Evolutionary conservation across 2,329 filamentous ascomycete genomes (phyloP).

Genomic region (Fonsecaea nubica): DNA sequence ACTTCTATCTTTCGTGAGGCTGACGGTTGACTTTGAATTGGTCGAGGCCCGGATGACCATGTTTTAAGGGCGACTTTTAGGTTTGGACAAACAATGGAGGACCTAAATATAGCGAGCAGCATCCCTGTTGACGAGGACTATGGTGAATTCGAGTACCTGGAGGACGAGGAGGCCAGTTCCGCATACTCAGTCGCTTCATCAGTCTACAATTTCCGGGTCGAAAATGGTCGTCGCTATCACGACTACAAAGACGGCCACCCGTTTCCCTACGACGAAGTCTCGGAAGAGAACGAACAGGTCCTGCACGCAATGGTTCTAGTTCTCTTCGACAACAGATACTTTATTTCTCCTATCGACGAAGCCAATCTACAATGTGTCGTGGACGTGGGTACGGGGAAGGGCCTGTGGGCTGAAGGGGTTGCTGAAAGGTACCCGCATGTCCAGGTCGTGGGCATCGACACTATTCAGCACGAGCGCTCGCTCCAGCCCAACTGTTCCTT

Average conservation of each 20-base stretch:
- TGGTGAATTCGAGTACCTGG: conserved; percentile 21
- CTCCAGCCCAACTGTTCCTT: conserved; percentile 44
- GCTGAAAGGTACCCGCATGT: conserved; percentile 45
- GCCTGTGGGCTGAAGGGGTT: conserved; percentile 46
- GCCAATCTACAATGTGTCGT: conserved; percentile 39
- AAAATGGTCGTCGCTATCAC: conserved; percentile 47
- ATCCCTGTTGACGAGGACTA: conserved; percentile 36
- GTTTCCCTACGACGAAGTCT: conserved; percentile 41
- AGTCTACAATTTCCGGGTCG: conserved; percentile 42
- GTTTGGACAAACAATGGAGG: conserved; percentile 34
- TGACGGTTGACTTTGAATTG: neutral
- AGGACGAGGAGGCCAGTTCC: conserved; percentile 34
- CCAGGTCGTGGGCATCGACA: conserved; percentile 48
- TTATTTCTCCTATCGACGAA: conserved; percentile 34
- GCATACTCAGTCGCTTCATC: conserved; percentile 42
- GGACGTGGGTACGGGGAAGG: conserved; percentile 45
- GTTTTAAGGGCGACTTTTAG: conserved; percentile 13
- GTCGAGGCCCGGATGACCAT: conserved; percentile 7
- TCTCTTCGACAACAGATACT: conserved; percentile 35
- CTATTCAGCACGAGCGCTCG: conserved; percentile 44
- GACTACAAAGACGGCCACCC: conserved; percentile 43
- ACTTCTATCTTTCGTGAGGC: neutral
- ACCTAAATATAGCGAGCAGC: conserved; percentile 26
- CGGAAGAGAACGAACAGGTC: conserved; percentile 33
- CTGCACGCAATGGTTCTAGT: conserved; percentile 35